A percentile compares a stretch with the other conserved stretches of the same genome.
Conservation (phyloP, 2,329 filamentous ascomycete genomes). For the Cryphonectria nitschkei region DNA sequence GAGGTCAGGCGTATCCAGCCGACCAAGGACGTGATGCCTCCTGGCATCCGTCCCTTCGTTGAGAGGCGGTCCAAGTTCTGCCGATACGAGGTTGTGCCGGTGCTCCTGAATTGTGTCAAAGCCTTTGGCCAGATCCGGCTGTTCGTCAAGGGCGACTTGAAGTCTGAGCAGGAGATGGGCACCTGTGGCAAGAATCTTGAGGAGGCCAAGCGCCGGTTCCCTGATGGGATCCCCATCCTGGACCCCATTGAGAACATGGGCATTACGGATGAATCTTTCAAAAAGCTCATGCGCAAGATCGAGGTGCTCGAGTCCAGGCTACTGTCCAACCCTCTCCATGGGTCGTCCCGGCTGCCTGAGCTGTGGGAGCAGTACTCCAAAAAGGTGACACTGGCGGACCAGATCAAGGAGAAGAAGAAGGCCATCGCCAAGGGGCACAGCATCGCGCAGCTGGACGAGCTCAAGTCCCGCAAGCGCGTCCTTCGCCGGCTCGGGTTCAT, state of each 20-base stretch:
- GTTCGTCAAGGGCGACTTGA: conserved; percentile 79
- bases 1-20: conserved; percentile 54
- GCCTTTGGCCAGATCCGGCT: conserved; percentile 83
- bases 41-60: conserved; percentile 58
- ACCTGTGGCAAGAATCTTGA: conserved; percentile 71
- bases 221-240: conserved; percentile 84
- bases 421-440: conserved; percentile 82
- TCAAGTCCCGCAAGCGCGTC: conserved; percentile 95
- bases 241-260: conserved; percentile 97
- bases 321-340: conserved; percentile 86
- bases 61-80: conserved; percentile 60
- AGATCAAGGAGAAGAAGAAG: conserved; percentile 89
- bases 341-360: conserved; percentile 80
- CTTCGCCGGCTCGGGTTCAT: conserved; percentile 93
- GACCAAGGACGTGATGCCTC: conserved; percentile 66
- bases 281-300: conserved; percentile 91
- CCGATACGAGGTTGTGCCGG: conserved; percentile 82
- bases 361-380: conserved; percentile 85
- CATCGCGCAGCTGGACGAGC: conserved; percentile 90
- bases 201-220: conserved; percentile 86
- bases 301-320: conserved; percentile 93
- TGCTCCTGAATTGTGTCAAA: conserved; percentile 83
- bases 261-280: conserved; percentile 90
- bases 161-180: conserved; percentile 65
- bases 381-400: conserved; percentile 75